Percentiles rank a stretch among this genome's conserved stretches.
phyloP scores from a whole-genome alignment of 176 grass and related monocot genomes.

The Saccharum spontaneum region DNA sequence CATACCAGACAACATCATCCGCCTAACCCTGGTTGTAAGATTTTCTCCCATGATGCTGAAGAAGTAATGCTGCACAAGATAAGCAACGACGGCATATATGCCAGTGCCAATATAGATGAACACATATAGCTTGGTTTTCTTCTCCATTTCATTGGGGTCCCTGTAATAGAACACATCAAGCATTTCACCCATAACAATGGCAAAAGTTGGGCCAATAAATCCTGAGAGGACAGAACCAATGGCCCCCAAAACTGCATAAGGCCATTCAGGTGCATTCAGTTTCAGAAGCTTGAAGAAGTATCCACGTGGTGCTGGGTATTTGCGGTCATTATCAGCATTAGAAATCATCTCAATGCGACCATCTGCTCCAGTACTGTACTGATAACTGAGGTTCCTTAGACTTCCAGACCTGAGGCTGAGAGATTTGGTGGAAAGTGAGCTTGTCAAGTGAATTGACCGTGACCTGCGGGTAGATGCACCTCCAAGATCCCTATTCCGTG shows the following conservation, averaged over 20 bases:
- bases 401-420: conserved; percentile 90
- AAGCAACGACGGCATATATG: conserved; percentile 85
- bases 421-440: conserved; percentile 98
- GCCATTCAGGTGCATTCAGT: conserved; percentile 97
- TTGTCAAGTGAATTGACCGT: conserved; percentile 82
- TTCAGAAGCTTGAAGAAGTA: conserved; percentile 98
- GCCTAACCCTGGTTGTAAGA: conserved; percentile 90
- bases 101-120: conserved; percentile 98
- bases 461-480: conserved; percentile 73
- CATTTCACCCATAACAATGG: conserved; percentile 98
- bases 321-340: conserved; percentile 82
- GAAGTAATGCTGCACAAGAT: conserved; percentile 97
- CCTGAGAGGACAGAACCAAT: conserved; percentile 86
- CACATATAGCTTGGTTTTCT: conserved; percentile 84
- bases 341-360: conserved; percentile 97
- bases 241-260: conserved; percentile 75
- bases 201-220: conserved; percentile 92
- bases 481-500: conserved; percentile 67
- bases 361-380: conserved; percentile 96
- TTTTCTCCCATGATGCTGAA: conserved; percentile 99
- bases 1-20: conserved; percentile 97
- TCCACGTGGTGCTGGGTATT: conserved; percentile 89
- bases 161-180: conserved; percentile 94
- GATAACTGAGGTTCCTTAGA: conserved; percentile 94
- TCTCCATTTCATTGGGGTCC: conserved; percentile 79